phyloP scores from a whole-genome alignment of 768 basidiomycete species.

The Neoboletus magnificus region DNA sequence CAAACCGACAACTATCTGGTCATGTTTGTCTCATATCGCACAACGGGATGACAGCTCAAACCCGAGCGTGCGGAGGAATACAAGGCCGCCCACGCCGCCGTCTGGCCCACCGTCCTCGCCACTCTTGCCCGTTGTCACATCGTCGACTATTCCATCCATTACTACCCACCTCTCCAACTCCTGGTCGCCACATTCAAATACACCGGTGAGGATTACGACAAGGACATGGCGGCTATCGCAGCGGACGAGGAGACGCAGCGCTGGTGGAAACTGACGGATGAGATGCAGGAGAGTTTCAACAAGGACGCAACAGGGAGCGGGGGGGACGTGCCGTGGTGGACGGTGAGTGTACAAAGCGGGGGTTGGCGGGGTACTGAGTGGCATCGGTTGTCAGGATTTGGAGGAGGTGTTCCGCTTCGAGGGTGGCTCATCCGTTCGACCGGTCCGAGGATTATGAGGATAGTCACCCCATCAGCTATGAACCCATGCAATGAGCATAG shows the following conservation, averaged over 20 bases:
- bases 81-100: conserved; percentile 53
- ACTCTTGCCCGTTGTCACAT: conserved; percentile 62
- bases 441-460: too few species aligned
- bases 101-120: conserved; percentile 69
- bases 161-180: conserved; percentile 58
- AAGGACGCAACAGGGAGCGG: conserved; percentile 68
- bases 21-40: background rate
- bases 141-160: conserved; percentile 73
- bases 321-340: conserved; percentile 68
- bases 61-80: conserved; percentile 50
- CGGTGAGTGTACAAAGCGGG: conserved; percentile 34
- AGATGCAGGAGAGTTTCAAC: conserved; percentile 76
- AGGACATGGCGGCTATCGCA: conserved; percentile 62
- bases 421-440: conserved; percentile 26
- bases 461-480: background rate
- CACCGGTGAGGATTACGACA: conserved; percentile 58
- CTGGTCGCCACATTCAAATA: conserved; percentile 83
- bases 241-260: conserved; percentile 65
- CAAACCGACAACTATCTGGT: background rate
- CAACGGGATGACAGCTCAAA: conserved; percentile 44
- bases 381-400: conserved; percentile 35
- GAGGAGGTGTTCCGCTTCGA: conserved; percentile 76
- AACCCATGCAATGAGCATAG: background rate
- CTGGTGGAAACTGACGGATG: conserved; percentile 78
- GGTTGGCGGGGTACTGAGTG: background rate